Percentiles rank a stretch among this genome's conserved stretches.
phyloP scores from a whole-genome alignment of 192 early-diverging fungal genomes.

The Mortierella antarctica region DNA sequence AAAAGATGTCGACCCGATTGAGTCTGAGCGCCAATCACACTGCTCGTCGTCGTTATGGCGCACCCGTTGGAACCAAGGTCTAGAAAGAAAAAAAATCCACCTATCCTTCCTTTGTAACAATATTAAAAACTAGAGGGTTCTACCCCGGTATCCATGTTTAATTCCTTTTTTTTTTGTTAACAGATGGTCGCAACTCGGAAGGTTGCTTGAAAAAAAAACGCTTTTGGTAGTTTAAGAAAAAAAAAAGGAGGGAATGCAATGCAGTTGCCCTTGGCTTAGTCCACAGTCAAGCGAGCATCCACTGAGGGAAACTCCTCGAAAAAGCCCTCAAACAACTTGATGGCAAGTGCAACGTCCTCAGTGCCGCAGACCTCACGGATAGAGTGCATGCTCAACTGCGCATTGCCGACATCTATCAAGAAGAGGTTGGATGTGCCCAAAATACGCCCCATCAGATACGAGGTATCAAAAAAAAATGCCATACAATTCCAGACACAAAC shows the following conservation, averaged over 20 bases:
- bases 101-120: not conserved
- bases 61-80: conserved; percentile 7
- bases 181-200: too few species aligned
- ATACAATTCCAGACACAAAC: not conserved
- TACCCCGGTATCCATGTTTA: not conserved
- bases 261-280: conserved; percentile 47
- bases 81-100: not conserved
- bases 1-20: conserved; percentile 7
- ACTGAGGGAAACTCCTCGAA: conserved; percentile 71
- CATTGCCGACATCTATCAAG: conserved; percentile 88
- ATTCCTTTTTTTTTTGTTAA: not conserved
- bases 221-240: too few species aligned
- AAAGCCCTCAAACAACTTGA: conserved; percentile 85
- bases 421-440: not conserved
- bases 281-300: conserved; percentile 65
- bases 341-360: conserved; percentile 87
- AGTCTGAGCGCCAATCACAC: conserved; percentile 4
- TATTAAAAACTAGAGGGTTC: not conserved
- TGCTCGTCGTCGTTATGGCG: not conserved
- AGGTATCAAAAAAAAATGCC: conserved; percentile 1
- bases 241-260: too few species aligned
- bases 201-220: too few species aligned
- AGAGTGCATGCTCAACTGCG: conserved; percentile 97
- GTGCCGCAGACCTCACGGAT: conserved; percentile 92
- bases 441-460: not conserved